Conservation (phyloP, 169 alveolate genomes). For the Plasmodium gallinaceum region DNA sequence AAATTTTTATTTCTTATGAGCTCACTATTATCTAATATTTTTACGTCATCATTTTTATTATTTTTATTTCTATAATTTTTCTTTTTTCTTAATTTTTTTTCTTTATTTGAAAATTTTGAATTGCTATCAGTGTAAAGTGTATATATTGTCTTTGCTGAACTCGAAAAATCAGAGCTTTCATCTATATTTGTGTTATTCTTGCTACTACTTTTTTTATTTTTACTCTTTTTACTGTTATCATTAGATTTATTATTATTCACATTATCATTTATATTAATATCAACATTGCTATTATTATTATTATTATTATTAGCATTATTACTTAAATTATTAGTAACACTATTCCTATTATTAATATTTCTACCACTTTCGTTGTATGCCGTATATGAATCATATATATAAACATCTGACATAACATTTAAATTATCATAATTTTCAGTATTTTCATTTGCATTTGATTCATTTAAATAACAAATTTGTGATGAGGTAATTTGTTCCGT, state of each 20-base stretch:
- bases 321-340: neutral
- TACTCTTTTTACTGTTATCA: neutral
- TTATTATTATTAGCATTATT: neutral
- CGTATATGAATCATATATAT: constrained; percentile 16
- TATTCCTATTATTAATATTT: neutral
- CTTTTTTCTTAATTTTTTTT: constrained; percentile 14
- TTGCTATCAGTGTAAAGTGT: constrained; percentile 59
- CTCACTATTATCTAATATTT: constrained; percentile 23
- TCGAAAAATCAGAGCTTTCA: constrained; percentile 54
- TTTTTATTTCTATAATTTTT: neutral
- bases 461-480: constrained; percentile 28
- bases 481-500: constrained; percentile 61
- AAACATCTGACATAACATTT: constrained; percentile 24
- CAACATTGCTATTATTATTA: neutral
- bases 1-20: neutral
- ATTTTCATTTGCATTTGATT: constrained; percentile 17
- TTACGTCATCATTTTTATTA: constrained; percentile 35
- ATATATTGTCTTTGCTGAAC: constrained; percentile 42
- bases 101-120: constrained; percentile 6
- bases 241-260: neutral
- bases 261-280: neutral
- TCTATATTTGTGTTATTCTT: constrained; percentile 30
- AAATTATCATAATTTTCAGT: constrained; percentile 29
- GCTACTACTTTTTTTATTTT: neutral
- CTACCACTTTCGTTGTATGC: neutral